Percentiles rank a stretch among this genome's conserved stretches.
phyloP scores from a whole-genome alignment of 345 rosid species.

The Syzygium grande region DNA sequence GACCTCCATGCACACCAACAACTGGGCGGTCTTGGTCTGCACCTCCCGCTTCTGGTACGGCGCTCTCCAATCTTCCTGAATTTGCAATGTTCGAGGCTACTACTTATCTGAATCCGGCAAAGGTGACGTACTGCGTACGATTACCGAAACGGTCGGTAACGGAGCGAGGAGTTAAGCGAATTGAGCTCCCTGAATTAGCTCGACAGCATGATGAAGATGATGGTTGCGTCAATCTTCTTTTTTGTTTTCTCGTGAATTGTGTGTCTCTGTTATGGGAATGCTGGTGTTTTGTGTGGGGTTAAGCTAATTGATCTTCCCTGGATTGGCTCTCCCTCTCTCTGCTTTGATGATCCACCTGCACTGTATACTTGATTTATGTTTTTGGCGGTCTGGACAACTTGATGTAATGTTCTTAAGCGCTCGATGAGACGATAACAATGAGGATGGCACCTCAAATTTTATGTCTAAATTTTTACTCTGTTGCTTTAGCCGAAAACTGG shows the following conservation, averaged over 20 bases:
- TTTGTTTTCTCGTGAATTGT: neutral
- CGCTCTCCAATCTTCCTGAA: neutral
- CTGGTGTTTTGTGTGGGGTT: neutral
- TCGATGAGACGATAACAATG: neutral
- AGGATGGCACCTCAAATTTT: neutral
- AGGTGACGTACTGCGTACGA: neutral
- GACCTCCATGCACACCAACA: slow-evolving; percentile 78
- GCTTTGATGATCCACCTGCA: neutral
- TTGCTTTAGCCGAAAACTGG: neutral
- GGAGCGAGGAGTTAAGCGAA: neutral
- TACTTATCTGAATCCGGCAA: neutral
- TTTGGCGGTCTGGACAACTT: neutral
- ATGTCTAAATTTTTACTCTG: neutral
- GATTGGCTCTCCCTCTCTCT: neutral
- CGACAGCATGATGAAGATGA: neutral
- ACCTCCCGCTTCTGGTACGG: slow-evolving; percentile 93
- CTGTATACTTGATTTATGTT: neutral
- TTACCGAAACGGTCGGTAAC: neutral
- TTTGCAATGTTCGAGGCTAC: neutral
- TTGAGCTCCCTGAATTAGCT: neutral
- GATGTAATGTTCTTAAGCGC: neutral
- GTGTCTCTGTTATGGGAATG: neutral
- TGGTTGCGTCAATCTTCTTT: neutral
- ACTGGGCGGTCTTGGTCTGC: slow-evolving; percentile 99
- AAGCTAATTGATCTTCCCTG: neutral